Percentiles rank a stretch among this genome's conserved stretches.
Conservation (phyloP, 2,329 filamentous ascomycete genomes). For the Immersiporthe knoxdaviesiana region DNA sequence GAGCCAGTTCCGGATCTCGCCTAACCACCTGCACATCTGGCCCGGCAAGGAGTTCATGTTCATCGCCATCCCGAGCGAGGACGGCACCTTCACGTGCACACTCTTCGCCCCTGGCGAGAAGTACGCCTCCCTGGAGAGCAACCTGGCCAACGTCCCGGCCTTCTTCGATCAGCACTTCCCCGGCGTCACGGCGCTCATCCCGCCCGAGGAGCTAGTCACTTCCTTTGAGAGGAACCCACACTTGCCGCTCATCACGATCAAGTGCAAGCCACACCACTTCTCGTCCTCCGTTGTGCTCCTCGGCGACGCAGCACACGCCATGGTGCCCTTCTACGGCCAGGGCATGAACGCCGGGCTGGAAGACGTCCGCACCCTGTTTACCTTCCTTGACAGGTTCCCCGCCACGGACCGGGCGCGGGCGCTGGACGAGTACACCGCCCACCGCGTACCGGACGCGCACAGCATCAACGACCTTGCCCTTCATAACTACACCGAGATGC, state of each 20-base stretch:
- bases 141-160: slow-evolving; percentile 60
- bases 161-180: slow-evolving; percentile 89
- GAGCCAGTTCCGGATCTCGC: slow-evolving; percentile 75
- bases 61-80: slow-evolving; percentile 86
- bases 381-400: slow-evolving; percentile 72
- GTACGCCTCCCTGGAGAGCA: slow-evolving; percentile 68
- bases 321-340: slow-evolving; percentile 98
- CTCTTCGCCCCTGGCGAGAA: slow-evolving; percentile 79
- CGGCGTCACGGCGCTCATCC: slow-evolving; percentile 75
- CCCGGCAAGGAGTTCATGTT: slow-evolving; percentile 95
- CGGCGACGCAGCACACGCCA: slow-evolving; percentile 94
- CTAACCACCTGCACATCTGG: slow-evolving; percentile 97
- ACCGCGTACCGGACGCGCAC: slow-evolving; percentile 77
- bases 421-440: slow-evolving; percentile 73
- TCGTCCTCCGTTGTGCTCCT: slow-evolving; percentile 77
- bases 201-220: slow-evolving; percentile 65
- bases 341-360: slow-evolving; percentile 97
- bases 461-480: slow-evolving; percentile 92
- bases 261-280: slow-evolving; percentile 88
- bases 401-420: slow-evolving; percentile 63
- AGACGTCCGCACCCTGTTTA: slow-evolving; percentile 87
- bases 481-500: slow-evolving; percentile 94
- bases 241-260: slow-evolving; percentile 89
- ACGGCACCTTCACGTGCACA: slow-evolving; percentile 93
- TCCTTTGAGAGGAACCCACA: slow-evolving; percentile 86